Evolutionary conservation across 2,329 filamentous ascomycete species (phyloP).

Genomic region (Exserohilum turcica): DNA sequence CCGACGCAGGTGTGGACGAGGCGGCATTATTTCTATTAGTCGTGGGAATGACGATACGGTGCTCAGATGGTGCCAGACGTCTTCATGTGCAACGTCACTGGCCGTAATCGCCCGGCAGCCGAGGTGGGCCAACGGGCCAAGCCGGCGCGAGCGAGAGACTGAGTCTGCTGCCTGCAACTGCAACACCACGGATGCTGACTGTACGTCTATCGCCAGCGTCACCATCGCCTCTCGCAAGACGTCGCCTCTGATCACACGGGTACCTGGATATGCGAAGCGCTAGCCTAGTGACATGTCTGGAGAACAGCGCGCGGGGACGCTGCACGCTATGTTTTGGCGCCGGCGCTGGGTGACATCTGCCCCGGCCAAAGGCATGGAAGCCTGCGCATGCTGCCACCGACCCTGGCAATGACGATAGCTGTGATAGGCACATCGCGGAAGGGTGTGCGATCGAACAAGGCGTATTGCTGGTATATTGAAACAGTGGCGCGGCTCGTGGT

Average conservation of each 20-base stretch:
- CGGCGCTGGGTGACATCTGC: not conserved
- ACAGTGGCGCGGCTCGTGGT: conserved; percentile 11
- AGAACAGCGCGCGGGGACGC: not conserved
- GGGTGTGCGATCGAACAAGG: conserved; percentile 24
- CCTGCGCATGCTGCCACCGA: not conserved
- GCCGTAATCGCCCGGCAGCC: conserved; percentile 55
- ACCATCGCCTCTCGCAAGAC: not conserved
- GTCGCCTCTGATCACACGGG: not conserved
- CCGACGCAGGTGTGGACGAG: conserved; percentile 21
- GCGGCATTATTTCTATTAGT: conserved; percentile 24
- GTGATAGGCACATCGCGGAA: conserved; percentile 50
- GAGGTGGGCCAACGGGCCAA: conserved; percentile 17
- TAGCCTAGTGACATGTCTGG: not conserved
- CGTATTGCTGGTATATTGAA: conserved; percentile 9
- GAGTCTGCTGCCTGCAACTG: not conserved
- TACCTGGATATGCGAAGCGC: not conserved
- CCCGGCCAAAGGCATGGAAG: not conserved
- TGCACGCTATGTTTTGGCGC: not conserved
- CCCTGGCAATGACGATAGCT: conserved; percentile 12
- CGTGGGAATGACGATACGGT: conserved; percentile 68
- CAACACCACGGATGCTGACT: conserved; percentile 9
- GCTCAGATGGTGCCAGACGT: conserved; percentile 63
- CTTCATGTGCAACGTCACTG: conserved; percentile 63
- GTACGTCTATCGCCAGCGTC: not conserved
- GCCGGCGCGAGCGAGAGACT: conserved; percentile 21